Conservation (phyloP, 208 protist species). For the Perkinsela sp. region DNA sequence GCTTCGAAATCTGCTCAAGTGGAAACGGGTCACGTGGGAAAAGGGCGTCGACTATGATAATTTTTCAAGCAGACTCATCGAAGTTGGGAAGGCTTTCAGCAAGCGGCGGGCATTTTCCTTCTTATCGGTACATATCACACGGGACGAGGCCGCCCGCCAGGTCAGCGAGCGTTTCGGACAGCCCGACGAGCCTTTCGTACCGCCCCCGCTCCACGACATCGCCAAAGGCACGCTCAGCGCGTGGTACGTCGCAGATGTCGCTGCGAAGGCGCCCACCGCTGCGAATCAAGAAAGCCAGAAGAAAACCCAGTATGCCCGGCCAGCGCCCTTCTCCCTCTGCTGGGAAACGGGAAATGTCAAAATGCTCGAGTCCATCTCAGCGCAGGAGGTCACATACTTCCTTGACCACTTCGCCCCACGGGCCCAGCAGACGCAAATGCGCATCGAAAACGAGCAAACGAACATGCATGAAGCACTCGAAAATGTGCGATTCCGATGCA, state of each 20-base stretch:
- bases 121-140: constrained; percentile 42
- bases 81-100: constrained; percentile 53
- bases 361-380: constrained; percentile 46
- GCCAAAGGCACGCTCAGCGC: constrained; percentile 24
- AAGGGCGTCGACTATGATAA: constrained; percentile 42
- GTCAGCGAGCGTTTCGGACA: constrained; percentile 7
- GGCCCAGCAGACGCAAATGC: constrained; percentile 50
- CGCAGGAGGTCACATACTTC: constrained; percentile 56
- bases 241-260: constrained; percentile 36
- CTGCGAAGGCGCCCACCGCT: constrained; percentile 15
- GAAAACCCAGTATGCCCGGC: constrained; percentile 4
- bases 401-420: constrained; percentile 34
- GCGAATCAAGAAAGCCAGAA: constrained; percentile 6
- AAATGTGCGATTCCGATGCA: constrained; percentile 28
- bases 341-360: constrained; percentile 48
- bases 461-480: constrained; percentile 22
- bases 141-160: constrained; percentile 17
- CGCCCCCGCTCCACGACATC: constrained; percentile 10
- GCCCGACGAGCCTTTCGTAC: constrained; percentile 7
- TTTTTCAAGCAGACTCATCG: constrained; percentile 44
- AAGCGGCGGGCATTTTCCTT: constrained; percentile 49
- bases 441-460: constrained; percentile 49
- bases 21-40: constrained; percentile 66
- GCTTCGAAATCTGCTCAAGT: constrained; percentile 59
- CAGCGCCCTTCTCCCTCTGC: constrained; percentile 37